Evolutionary conservation across 2,329 filamentous ascomycete species (phyloP).

Genomic region (Aspergillus ibericus): DNA sequence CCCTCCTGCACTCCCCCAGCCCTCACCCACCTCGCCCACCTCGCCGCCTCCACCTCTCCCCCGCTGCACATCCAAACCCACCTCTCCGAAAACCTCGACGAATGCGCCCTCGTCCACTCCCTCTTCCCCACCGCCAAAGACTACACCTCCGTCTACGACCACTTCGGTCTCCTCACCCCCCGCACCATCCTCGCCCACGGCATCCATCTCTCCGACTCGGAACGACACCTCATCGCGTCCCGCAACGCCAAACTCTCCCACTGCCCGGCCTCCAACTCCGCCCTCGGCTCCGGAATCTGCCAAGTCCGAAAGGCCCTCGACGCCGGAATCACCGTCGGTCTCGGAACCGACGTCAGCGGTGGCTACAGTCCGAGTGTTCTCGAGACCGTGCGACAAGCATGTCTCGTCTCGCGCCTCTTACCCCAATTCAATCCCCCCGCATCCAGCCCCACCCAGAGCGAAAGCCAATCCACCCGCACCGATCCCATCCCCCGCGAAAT

Average conservation of each 20-base stretch:
- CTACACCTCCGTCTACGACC: slow-evolving; percentile 83
- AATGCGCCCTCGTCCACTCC: slow-evolving; percentile 67
- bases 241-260: slow-evolving; percentile 71
- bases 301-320: slow-evolving; percentile 73
- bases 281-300: slow-evolving; percentile 76
- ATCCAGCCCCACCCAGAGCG: background rate
- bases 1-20: slow-evolving; percentile 54
- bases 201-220: slow-evolving; percentile 69
- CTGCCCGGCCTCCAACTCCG: slow-evolving; percentile 83
- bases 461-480: too few species aligned
- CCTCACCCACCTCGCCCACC: slow-evolving; percentile 62
- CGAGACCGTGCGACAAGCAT: slow-evolving; percentile 78
- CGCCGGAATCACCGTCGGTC: slow-evolving; percentile 72
- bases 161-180: slow-evolving; percentile 64
- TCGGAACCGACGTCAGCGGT: slow-evolving; percentile 89
- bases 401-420: slow-evolving; percentile 72
- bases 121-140: slow-evolving; percentile 64
- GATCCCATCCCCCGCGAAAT: slow-evolving; percentile 43
- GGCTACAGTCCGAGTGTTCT: slow-evolving; percentile 82
- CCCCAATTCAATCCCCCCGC: slow-evolving; percentile 46
- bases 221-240: slow-evolving; percentile 64
- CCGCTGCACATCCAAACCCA: slow-evolving; percentile 75
- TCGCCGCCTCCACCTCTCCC: slow-evolving; percentile 63
- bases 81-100: slow-evolving; percentile 76
- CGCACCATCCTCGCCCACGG: slow-evolving; percentile 84